Evolutionary conservation across 2,329 filamentous ascomycete species (phyloP).

Genomic region (Pestalotiopsis sp.): DNA sequence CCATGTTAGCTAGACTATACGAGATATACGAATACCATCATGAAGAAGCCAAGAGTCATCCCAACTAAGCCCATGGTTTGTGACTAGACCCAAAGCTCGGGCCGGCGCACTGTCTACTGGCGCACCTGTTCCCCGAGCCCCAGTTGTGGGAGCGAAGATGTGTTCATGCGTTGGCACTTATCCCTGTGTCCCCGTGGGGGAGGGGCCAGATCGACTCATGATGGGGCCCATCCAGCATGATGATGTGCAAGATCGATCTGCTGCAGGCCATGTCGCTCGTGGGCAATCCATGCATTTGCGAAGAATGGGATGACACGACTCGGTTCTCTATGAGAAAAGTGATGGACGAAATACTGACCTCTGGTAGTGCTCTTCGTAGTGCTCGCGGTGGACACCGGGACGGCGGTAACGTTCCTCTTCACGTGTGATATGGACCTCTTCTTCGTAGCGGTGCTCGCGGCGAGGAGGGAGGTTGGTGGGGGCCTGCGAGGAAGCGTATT

Average conservation of each 20-base stretch:
- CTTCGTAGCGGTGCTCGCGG: conserved; percentile 67
- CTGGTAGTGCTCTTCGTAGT: conserved; percentile 48
- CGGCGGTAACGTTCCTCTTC: conserved; percentile 76
- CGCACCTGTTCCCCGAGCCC: neutral
- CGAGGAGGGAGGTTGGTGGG: conserved; percentile 64
- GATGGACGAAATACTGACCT: conserved; percentile 45
- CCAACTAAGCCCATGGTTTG: neutral
- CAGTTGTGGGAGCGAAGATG: neutral
- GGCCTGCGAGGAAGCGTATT: conserved; percentile 66
- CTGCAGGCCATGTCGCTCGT: too few species aligned
- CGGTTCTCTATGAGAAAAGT: conserved; percentile 1
- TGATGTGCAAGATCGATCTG: neutral
- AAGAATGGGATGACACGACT: neutral
- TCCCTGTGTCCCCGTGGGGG: neutral
- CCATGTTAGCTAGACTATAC: conserved; percentile 23
- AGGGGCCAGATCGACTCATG: neutral
- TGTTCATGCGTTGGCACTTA: neutral
- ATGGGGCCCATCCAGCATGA: neutral
- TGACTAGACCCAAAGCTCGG: neutral
- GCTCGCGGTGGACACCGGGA: conserved; percentile 61
- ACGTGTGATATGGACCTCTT: conserved; percentile 81
- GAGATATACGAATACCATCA: neutral
- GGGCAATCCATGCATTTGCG: neutral
- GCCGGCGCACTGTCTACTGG: neutral
- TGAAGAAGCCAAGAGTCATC: neutral